Conservation (phyloP, 2,329 filamentous ascomycete genomes). For the Sclerotinia borealis region DNA sequence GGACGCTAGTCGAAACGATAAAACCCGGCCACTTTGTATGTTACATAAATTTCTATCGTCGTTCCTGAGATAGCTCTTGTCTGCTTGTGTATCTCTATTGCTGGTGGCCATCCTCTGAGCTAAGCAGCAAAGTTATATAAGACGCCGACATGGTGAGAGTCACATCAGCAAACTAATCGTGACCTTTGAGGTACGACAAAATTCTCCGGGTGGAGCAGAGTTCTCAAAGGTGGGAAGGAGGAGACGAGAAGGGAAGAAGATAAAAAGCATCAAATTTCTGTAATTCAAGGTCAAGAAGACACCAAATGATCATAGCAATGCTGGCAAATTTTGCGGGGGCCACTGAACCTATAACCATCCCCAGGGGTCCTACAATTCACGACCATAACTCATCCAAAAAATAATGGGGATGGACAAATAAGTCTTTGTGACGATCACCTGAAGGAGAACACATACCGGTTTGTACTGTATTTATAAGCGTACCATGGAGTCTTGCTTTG, state of each 20-base stretch:
- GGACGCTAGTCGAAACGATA: not conserved
- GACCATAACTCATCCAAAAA: too few relatives aligned
- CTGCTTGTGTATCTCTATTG: not conserved
- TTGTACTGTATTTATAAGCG: too few relatives aligned
- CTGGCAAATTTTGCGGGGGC: not conserved
- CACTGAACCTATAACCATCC: not conserved
- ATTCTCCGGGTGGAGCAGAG: not conserved
- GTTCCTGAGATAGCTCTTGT: not conserved
- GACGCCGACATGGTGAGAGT: not conserved
- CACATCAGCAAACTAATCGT: not conserved
- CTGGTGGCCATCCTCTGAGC: not conserved
- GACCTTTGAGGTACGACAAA: not conserved
- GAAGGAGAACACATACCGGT: too few relatives aligned
- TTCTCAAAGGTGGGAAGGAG: not conserved
- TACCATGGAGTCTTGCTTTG: too few relatives aligned
- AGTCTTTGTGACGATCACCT: too few relatives aligned
- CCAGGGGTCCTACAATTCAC: not conserved
- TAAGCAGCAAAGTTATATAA: not conserved
- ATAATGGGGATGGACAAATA: too few relatives aligned
- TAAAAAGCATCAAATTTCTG: too few relatives aligned
- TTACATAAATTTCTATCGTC: not conserved
- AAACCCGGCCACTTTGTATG: not conserved
- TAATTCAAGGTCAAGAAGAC: not conserved
- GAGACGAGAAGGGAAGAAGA: not conserved
- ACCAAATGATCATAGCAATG: not conserved